Evolutionary conservation across 148 eudicot species (phyloP), one percentile per base, ranked within the genome.

Genomic region (Rhododendron ovatum): DNA sequence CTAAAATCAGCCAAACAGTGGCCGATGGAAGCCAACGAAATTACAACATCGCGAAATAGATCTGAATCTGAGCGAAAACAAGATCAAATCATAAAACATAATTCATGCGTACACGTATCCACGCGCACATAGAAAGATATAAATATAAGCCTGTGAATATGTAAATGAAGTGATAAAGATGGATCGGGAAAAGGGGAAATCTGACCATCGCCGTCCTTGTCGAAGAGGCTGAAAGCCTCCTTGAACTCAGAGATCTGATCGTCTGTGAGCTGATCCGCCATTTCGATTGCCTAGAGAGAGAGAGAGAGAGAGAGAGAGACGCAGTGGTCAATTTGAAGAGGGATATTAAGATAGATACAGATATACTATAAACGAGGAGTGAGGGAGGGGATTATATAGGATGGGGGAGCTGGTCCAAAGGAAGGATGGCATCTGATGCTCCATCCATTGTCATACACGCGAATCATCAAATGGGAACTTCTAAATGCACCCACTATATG

Each of bases 171-270:
- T 7, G 17, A 78, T 24, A 78, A 57, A 28, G 24, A 50, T 3
- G 51, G 82, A 50, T 53, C 17, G 82, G 30, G 33, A 1, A 15
- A 0, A 47, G 17, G 51, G 80, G 81, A 50, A 80, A 80, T 51
- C 65, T 28, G 65, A 80, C 83, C 65, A 53, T 80, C 83, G 63
- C 83, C 83, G 65, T 80, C 83, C 82, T 78, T 78, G 82, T 78
- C 82, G 82, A 78, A 78, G 2, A 78, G 82, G 57, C 82, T 78
- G 59, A 78, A 78, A 13, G 82, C 82, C 37, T 78, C 82, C 82
- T 78, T 78, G 82, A 78, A 78, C 14, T 78, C 83, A 3, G 83
- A 80, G 83, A 80, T 80, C 83, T 80, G 83, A 53, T 80, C 83
- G 43, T 80, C 83, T 0, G 83, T 80, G 43, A 80, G 83, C 83